phyloP scores from a whole-genome alignment of 371 early-diverging fungal species.

The Capillidium rhysosporum region DNA sequence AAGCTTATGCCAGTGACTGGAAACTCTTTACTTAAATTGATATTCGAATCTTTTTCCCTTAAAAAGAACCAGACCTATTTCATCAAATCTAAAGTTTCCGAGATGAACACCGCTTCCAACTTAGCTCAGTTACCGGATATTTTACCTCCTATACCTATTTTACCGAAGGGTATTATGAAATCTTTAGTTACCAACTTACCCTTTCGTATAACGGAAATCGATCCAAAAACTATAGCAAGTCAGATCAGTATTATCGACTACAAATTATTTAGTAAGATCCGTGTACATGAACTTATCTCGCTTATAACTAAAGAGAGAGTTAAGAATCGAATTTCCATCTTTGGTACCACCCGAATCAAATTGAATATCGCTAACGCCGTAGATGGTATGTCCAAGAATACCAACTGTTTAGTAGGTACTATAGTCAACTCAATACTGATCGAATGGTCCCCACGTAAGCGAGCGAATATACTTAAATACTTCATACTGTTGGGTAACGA shows the following conservation, averaged over 20 bases:
- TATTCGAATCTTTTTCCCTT: background rate
- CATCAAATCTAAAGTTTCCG: slow-evolving; percentile 1
- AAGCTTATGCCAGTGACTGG: background rate
- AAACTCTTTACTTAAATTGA: background rate
- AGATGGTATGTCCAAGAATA: background rate
- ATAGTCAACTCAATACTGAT: slow-evolving; percentile 53
- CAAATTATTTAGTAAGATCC: slow-evolving; percentile 29
- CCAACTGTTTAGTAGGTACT: slow-evolving; percentile 20
- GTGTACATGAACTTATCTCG: slow-evolving; percentile 39
- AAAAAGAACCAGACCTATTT: background rate
- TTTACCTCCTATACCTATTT: slow-evolving; percentile 14
- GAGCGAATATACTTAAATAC: slow-evolving; percentile 57
- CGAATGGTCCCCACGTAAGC: slow-evolving; percentile 54
- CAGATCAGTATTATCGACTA: slow-evolving; percentile 53
- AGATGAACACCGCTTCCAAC: slow-evolving; percentile 8
- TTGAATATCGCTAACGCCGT: slow-evolving; percentile 9
- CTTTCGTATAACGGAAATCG: slow-evolving; percentile 38
- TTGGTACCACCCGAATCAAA: too few species aligned
- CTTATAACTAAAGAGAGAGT: slow-evolving; percentile 29
- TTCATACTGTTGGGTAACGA: slow-evolving; percentile 28
- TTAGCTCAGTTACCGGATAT: slow-evolving; percentile 8
- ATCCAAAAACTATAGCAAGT: slow-evolving; percentile 51
- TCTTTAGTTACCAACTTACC: background rate
- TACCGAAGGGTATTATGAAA: slow-evolving; percentile 14
- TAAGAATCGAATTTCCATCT: slow-evolving; percentile 15